Base-by-base conservation (phyloP, 2,329 filamentous ascomycete species). In the Colletotrichum salicis region DNA sequence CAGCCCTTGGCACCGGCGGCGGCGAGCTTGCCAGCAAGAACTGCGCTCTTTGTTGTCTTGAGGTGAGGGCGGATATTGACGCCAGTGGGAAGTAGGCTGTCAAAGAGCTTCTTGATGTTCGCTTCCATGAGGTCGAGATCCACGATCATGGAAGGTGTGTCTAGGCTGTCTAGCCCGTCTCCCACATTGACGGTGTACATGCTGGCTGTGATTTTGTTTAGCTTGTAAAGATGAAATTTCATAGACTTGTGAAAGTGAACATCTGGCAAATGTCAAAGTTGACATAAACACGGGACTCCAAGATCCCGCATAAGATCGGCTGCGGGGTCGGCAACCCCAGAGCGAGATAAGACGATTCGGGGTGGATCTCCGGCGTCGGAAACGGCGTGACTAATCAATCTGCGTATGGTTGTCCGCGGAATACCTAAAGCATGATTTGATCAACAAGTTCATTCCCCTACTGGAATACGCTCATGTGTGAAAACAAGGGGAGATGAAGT, bases 111-210 rank as follows among this genome's bases (percentile, higher is more conserved):
- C 12, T 79, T 72, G 73, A 88, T 85, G 76, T 88, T 88, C 73
- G 78, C 73, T 70, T 88, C 85, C 84, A 88, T 86, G 4, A 86
- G 77, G 67, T 85, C 82, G 11, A 88, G 82, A 63, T 88, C 84
- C 57, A 88, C 86, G 56, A 89, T 82, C 86, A 89, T 88, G 64
- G 86, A 88, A 1, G 87, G 87, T 0, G 87, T 89, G 75, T 89
- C 87, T 55, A 89, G 85, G 68, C 45, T 67, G 19, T 67, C 64
- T 19, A 60, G 57, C 57, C 57, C 27, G 76, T 86, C 83, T 66
- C 86, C 85, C 57, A 85, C 74, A 72, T 82, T 78, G 12, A 84
- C 84, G 41, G 76, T 59, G 75, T 86, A 85, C 80, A 60, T 60
- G 15, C 27, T 60, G 24, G 52, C 52, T 13, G 7, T 29, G 52